Evolutionary conservation across 2,329 filamentous ascomycete species (phyloP).

Genomic region (Talaromyces sp.): DNA sequence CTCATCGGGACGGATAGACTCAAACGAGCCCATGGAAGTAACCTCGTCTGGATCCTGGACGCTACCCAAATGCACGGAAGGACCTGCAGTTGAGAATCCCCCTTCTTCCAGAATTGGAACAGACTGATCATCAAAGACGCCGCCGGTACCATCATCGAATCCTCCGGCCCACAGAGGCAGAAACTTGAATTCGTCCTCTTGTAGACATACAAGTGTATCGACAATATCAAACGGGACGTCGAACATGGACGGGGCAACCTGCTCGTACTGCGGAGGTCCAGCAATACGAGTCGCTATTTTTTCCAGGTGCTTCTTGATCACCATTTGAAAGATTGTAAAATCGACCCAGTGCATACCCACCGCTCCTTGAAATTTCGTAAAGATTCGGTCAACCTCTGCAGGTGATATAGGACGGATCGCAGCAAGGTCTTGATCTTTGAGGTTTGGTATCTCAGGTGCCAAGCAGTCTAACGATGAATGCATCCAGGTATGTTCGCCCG

Average conservation of each 20-base stretch:
- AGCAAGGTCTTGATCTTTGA: conserved; percentile 10
- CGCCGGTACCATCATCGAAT: conserved; percentile 51
- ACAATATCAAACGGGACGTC: conserved; percentile 26
- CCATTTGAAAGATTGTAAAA: neutral
- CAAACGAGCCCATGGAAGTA: conserved; percentile 26
- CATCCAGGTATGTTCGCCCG: neutral
- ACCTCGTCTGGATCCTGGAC: conserved; percentile 20
- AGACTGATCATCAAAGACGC: conserved; percentile 44
- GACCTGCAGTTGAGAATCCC: conserved; percentile 38
- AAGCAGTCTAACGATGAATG: conserved; percentile 7
- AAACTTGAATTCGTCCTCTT: conserved; percentile 58
- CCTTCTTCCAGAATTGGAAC: conserved; percentile 33
- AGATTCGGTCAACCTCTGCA: neutral
- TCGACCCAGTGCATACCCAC: neutral
- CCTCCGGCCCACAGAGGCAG: conserved; percentile 65
- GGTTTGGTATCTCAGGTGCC: conserved; percentile 2
- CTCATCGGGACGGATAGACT: conserved; percentile 27
- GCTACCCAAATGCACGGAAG: conserved; percentile 30
- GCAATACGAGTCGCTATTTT: neutral
- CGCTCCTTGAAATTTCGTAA: neutral
- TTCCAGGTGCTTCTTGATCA: neutral
- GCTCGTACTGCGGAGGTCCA: neutral
- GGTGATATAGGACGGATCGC: neutral
- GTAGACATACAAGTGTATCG: conserved; percentile 51
- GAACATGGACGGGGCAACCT: neutral